Evolutionary conservation across 805 yeast species (phyloP).

Genomic region (Blastobotrys mokoenaii): DNA sequence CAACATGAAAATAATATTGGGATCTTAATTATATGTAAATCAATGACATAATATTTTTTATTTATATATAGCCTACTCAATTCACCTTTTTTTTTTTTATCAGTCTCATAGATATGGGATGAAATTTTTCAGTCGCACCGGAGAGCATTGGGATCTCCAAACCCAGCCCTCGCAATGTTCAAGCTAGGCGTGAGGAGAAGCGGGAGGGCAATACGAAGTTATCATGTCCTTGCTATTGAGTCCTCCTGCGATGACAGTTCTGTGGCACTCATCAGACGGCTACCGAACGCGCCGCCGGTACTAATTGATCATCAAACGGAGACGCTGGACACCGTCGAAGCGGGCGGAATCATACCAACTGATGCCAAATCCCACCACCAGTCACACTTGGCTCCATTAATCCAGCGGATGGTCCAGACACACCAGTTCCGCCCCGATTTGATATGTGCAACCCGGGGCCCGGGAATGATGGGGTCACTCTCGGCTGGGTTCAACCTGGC

Average conservation of each 20-base stretch:
- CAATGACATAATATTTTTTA: no score
- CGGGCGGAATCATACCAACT: conserved; percentile 86
- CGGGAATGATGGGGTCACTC: conserved; percentile 90
- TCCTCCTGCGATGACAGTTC: conserved; percentile 95
- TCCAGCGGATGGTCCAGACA: conserved; percentile 31
- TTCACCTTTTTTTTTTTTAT: no score
- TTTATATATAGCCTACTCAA: no score
- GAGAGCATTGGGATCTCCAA: no score
- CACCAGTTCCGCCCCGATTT: conserved; percentile 24
- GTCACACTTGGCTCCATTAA: conserved; percentile 42
- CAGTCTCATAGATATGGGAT: no score
- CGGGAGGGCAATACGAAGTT: conserved; percentile 1
- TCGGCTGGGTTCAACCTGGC: conserved; percentile 78
- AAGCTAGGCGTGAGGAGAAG: not conserved
- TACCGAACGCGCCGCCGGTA: conserved; percentile 32
- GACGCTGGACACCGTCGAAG: conserved; percentile 55
- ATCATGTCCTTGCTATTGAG: conserved; percentile 70
- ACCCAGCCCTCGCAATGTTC: no score
- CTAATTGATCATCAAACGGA: conserved; percentile 51
- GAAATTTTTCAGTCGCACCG: no score
- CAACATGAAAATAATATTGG: no score
- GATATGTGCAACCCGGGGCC: conserved; percentile 88
- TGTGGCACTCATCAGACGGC: conserved; percentile 63
- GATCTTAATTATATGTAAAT: no score
- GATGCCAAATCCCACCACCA: conserved; percentile 80